Base-by-base conservation (phyloP, 768 basidiomycete species). In the Pisolithus tinctorius region DNA sequence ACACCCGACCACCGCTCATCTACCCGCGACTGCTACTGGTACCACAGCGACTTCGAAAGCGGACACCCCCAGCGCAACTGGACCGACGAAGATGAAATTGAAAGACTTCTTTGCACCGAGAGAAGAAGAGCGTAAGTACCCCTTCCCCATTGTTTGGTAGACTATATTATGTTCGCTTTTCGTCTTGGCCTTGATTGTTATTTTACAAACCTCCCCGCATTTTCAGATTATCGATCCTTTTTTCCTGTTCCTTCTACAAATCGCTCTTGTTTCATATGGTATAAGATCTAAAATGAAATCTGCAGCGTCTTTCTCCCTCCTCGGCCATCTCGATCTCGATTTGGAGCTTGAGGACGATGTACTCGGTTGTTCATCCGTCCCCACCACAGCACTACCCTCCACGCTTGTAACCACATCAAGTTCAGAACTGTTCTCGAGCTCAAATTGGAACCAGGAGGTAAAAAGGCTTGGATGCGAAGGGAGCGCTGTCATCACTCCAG, bases 271-370 rank as follows among this genome's bases (percentile, higher is more conserved):
- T 34, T 11, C 34, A 4, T 34, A 13, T 13, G 13, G 11, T 14
- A 13, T 4, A 4, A 13, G 11, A 34, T 13, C 11, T 14, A 13
- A 13, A 45, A 2, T 10, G 3, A 37, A 31, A 6, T 26, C 48
- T 7, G 5, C 53, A 84, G 84, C 68, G 39, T 79, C 79, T 17
- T 91, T 91, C 66, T 89, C 89, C 10, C 72, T 91, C n/a, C 72
- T 90, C 4, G 78, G 77, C 0, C 82, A 89, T 55, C 77, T 91
- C 34, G 82, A 87, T 45, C 71, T 90, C 20, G 88, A 90, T 53
- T 71, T 83, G 30, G 86, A 86, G 45, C 70, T 86, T 14, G 84
- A 86, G 47, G 77, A 80, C n/a, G 80, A 81, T 36, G 51, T 78
- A 27, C 59, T 65, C 40, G 64, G 63, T 17, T 48, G 58, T 20